These are phyloP conservation scores for Austroboletus novae-zelandiae DNA, from an alignment of 1,284 basidiomycete species.

Conservation along the genomic window DNA sequence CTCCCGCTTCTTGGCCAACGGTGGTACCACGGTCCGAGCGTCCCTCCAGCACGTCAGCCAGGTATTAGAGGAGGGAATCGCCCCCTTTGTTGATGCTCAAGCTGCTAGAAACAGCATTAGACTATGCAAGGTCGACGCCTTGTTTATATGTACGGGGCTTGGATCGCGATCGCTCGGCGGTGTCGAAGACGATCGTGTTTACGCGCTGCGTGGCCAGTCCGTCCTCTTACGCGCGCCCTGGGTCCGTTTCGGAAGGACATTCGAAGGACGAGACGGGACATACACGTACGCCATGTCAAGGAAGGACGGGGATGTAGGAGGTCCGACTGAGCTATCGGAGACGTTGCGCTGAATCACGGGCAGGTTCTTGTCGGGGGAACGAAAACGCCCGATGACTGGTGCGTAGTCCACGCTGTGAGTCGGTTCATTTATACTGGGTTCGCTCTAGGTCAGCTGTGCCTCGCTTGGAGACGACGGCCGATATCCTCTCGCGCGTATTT, in stretches of 20 bases:
- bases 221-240: conserved; percentile 71
- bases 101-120: background rate
- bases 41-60: conserved; percentile 61
- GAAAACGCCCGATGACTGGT: conserved; percentile 61
- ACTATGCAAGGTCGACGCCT: background rate
- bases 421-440: background rate
- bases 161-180: conserved; percentile 73
- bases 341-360: background rate
- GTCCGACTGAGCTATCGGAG: background rate
- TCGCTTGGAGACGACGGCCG: conserved; percentile 53
- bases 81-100: conserved; percentile 18
- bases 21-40: conserved; percentile 44
- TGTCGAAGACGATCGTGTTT: conserved; percentile 68
- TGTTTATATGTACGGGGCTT: conserved; percentile 57
- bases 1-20: conserved; percentile 1
- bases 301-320: conserved; percentile 54
- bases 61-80: conserved; percentile 55
- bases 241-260: conserved; percentile 60
- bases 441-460: conserved; percentile 47
- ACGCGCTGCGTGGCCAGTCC: conserved; percentile 83
- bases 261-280: conserved; percentile 43
- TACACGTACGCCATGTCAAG: conserved; percentile 74
- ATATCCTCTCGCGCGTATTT: conserved; percentile 59
- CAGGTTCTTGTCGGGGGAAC: conserved; percentile 68
- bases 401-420: background rate